These are phyloP conservation scores for Baorangia bicolor DNA, from an alignment of 768 basidiomycete species.

Conservation along the genomic window DNA sequence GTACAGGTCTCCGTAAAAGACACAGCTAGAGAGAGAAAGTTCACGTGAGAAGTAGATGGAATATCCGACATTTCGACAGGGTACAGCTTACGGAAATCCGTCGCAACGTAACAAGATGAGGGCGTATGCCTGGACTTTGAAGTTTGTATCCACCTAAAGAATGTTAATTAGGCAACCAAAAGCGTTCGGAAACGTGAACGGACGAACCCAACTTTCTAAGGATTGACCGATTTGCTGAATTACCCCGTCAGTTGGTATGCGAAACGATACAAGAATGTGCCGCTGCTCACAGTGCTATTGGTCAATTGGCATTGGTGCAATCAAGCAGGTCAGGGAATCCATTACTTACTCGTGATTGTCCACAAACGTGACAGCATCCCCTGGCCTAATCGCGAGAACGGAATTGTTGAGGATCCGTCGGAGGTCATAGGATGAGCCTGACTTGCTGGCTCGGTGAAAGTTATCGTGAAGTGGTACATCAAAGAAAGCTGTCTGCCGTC, in stretches of 20 bases:
- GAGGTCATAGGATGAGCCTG: slow-evolving; percentile 69
- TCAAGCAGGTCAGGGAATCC: neutral
- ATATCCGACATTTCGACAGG: neutral
- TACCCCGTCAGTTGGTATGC: neutral
- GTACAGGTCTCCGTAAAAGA: slow-evolving; percentile 86
- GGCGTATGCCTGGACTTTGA: slow-evolving; percentile 83
- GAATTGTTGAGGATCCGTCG: slow-evolving; percentile 69
- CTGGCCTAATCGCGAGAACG: slow-evolving; percentile 63
- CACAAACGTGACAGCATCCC: slow-evolving; percentile 86
- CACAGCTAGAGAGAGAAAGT: slow-evolving; percentile 49
- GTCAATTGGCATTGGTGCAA: neutral
- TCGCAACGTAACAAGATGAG: slow-evolving; percentile 67
- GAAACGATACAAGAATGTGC: slow-evolving; percentile 5
- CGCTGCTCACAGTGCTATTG: slow-evolving; percentile 61
- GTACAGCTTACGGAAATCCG: slow-evolving; percentile 67
- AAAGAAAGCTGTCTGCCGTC: slow-evolving; percentile 75
- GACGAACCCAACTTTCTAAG: slow-evolving; percentile 77
- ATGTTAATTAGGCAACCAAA: neutral
- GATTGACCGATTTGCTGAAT: slow-evolving; percentile 66
- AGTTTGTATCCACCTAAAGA: slow-evolving; percentile 59
- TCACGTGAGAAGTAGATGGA: neutral
- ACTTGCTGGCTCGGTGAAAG: slow-evolving; percentile 73
- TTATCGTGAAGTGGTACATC: slow-evolving; percentile 90
- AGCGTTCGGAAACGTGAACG: neutral
- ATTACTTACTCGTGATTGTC: slow-evolving; percentile 82